phyloP scores from a whole-genome alignment of 441 rosid species.

The Erodium texanum region DNA sequence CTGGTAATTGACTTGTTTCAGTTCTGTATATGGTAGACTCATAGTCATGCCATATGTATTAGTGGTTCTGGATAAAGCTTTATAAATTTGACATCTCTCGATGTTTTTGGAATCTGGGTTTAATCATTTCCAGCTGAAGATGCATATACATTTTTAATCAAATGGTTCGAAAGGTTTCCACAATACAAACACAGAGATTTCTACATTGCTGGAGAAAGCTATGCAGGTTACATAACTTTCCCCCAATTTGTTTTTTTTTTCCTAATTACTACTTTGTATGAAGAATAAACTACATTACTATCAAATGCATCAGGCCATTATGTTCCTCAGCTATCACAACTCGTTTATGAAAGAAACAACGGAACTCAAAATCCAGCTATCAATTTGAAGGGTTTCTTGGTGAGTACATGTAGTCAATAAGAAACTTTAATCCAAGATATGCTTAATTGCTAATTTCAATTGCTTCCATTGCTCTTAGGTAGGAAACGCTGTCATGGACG shows the following conservation, averaged over 20 bases:
- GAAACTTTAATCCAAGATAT: background rate
- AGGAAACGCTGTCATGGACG: constrained; percentile 93
- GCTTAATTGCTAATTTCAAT: too few species aligned
- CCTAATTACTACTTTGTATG: background rate
- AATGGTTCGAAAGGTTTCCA: constrained; percentile 91
- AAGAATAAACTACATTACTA: background rate
- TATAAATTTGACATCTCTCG: constrained; percentile 15
- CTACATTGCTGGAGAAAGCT: constrained; percentile 93
- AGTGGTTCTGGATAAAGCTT: constrained; percentile 5
- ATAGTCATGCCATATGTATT: background rate
- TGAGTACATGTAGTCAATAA: constrained; percentile 22
- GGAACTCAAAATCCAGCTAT: constrained; percentile 54
- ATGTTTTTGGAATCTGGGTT: constrained; percentile 15
- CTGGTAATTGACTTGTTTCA: constrained; percentile 38
- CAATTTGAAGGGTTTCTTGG: constrained; percentile 91
- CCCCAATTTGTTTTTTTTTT: background rate
- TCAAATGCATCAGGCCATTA: constrained; percentile 59
- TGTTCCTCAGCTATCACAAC: constrained; percentile 89
- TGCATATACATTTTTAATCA: constrained; percentile 62
- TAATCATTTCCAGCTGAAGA: constrained; percentile 63
- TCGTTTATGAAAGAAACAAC: constrained; percentile 56
- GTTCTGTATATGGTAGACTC: background rate
- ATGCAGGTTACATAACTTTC: constrained; percentile 49
- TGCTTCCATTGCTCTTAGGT: constrained; percentile 36
- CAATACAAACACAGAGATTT: constrained; percentile 87